Evolutionary conservation across 1,139 yeast species (phyloP).

Genomic region (Pichia sp.): DNA sequence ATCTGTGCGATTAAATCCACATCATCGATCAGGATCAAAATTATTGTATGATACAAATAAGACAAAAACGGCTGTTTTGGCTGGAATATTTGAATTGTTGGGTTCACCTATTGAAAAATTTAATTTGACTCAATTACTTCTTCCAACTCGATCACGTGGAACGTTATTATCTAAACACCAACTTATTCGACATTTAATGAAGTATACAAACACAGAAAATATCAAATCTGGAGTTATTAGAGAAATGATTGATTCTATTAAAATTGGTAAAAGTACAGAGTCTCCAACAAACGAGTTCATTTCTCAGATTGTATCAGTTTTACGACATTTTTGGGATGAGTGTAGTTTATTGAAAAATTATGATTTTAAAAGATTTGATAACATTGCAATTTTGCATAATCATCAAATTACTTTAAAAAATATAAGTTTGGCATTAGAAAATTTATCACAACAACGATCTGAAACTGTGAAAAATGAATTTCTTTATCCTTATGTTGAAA

Average conservation of each 20-base stretch:
- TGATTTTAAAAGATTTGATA: slow-evolving; percentile 3
- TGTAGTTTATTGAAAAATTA: slow-evolving; percentile 3
- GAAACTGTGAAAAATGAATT: slow-evolving; percentile 1
- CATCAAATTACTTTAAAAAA: slow-evolving; percentile 8
- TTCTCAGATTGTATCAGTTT: background rate
- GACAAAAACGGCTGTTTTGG: background rate
- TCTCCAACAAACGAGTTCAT: slow-evolving; percentile 3
- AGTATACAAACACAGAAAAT: slow-evolving; percentile 7
- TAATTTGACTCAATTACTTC: slow-evolving; percentile 2
- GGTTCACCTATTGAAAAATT: slow-evolving; percentile 10
- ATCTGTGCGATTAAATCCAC: slow-evolving; percentile 2
- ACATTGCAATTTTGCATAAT: background rate
- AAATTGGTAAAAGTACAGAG: slow-evolving; percentile 10
- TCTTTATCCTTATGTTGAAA: slow-evolving; percentile 2
- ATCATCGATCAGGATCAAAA: background rate
- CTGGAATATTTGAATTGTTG: slow-evolving; percentile 1
- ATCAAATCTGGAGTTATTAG: slow-evolving; percentile 8
- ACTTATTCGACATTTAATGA: slow-evolving; percentile 1
- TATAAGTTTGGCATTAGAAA: slow-evolving; percentile 5
- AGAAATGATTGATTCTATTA: slow-evolving; percentile 6
- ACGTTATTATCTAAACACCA: slow-evolving; percentile 7
- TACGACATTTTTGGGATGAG: slow-evolving; percentile 9
- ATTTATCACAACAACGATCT: background rate
- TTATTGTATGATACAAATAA: background rate
- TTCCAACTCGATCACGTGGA: slow-evolving; percentile 7